Percentiles rank a stretch among this genome's conserved stretches.
Conservation (phyloP, 179 eudicot species). For the Actinidia polygama region DNA sequence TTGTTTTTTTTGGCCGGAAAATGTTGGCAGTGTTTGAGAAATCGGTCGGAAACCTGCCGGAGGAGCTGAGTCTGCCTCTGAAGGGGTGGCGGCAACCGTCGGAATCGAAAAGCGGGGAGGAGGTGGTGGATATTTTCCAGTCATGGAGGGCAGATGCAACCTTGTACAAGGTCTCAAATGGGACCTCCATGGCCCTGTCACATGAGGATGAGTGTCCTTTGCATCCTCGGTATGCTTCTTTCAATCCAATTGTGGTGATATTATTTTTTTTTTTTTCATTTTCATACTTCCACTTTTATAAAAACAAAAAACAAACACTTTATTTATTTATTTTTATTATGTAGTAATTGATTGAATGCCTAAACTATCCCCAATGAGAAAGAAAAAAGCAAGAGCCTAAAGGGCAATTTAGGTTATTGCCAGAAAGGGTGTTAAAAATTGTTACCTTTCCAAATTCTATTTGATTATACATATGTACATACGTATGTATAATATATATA, state of each 20-base stretch:
- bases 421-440: no score
- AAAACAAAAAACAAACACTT: no score
- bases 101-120: slow-evolving; percentile 23
- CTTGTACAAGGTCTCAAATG: slow-evolving; percentile 31
- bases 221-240: slow-evolving; percentile 29
- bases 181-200: slow-evolving; percentile 40
- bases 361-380: no score
- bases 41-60: slow-evolving; percentile 28
- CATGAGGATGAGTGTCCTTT: slow-evolving; percentile 33
- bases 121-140: slow-evolving; percentile 29
- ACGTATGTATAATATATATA: no score
- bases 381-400: no score
- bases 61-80: slow-evolving; percentile 35
- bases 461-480: no score
- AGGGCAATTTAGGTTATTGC: no score
- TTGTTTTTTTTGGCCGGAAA: slow-evolving; percentile 11
- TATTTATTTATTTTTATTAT: no score
- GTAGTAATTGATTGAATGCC: no score
- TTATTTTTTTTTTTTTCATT: not conserved
- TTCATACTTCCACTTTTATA: not conserved
- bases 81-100: not conserved
- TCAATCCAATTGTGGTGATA: not conserved
- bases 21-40: slow-evolving; percentile 43
- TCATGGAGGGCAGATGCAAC: slow-evolving; percentile 27
- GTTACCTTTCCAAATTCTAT: no score